Conservation (phyloP, 2,329 filamentous ascomycete genomes). For the Aschersonia sp. region DNA sequence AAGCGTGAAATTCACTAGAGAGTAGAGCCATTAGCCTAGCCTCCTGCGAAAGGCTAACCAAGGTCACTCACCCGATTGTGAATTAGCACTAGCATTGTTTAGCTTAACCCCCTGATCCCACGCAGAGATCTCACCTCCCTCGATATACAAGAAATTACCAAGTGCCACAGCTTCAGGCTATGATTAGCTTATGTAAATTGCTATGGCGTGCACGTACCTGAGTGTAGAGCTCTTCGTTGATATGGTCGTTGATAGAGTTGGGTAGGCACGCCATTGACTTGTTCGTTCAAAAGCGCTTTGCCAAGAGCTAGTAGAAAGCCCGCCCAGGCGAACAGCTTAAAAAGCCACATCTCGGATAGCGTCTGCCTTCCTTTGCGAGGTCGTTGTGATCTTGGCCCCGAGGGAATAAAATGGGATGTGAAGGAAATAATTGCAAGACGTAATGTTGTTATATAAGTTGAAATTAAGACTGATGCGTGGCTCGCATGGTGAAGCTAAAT, state of each 20-base stretch:
- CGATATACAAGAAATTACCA: conserved; percentile 22
- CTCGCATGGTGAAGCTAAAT: too few relatives aligned
- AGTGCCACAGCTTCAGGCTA: conserved; percentile 3
- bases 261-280: background rate
- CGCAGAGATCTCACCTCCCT: conserved; percentile 18
- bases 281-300: background rate
- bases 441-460: too few relatives aligned
- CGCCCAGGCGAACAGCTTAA: background rate
- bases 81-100: background rate
- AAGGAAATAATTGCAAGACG: too few relatives aligned
- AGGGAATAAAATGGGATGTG: too few relatives aligned
- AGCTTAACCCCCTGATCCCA: conserved; percentile 8
- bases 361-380: too few relatives aligned
- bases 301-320: background rate
- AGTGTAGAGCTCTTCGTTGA: background rate
- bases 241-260: background rate
- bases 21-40: background rate
- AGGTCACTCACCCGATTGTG: too few relatives aligned
- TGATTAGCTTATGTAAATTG: background rate
- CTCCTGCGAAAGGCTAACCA: conserved; percentile 1
- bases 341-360: background rate
- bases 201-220: background rate
- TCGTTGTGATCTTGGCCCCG: too few relatives aligned
- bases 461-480: too few relatives aligned
- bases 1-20: conserved; percentile 16